Evolutionary conservation across 1,139 yeast genomes (phyloP).

Genomic region (Saccharomycopsis hybrid): DNA sequence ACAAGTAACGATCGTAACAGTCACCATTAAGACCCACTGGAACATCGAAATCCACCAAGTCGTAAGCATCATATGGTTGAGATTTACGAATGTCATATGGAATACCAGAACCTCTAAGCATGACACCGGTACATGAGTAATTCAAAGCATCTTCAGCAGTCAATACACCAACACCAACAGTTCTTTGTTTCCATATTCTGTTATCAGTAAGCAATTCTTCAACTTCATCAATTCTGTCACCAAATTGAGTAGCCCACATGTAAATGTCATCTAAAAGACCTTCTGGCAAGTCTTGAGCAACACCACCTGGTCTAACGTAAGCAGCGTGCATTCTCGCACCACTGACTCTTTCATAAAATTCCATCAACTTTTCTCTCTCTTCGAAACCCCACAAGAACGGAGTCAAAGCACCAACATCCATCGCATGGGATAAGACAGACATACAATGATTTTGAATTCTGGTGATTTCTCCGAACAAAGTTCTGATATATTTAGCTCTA

Average conservation of each 20-base stretch:
- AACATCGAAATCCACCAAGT: constrained; percentile 76
- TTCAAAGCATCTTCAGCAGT: constrained; percentile 84
- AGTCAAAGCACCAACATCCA: constrained; percentile 94
- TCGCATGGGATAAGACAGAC: constrained; percentile 83
- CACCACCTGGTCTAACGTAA: constrained; percentile 90
- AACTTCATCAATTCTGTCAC: constrained; percentile 86
- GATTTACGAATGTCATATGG: constrained; percentile 84
- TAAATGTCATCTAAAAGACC: constrained; percentile 85
- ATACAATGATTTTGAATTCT: constrained; percentile 79
- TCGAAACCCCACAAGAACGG: constrained; percentile 95
- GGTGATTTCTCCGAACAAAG: constrained; percentile 83
- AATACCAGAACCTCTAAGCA: constrained; percentile 87
- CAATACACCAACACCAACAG: constrained; percentile 71
- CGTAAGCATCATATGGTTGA: constrained; percentile 89
- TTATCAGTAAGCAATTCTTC: constrained; percentile 87
- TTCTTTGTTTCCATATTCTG: constrained; percentile 90
- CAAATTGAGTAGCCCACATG: constrained; percentile 96
- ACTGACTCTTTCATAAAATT: constrained; percentile 83
- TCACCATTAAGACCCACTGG: constrained; percentile 87
- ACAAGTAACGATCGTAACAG: constrained; percentile 83
- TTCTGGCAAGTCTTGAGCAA: constrained; percentile 78
- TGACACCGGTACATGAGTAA: constrained; percentile 77
- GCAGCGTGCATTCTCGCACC: constrained; percentile 91
- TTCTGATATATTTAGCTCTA: constrained; percentile 79
- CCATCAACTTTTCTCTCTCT: constrained; percentile 91